phyloP scores from a whole-genome alignment of 2,329 filamentous ascomycete genomes.

The Lithohypha guttulata region DNA sequence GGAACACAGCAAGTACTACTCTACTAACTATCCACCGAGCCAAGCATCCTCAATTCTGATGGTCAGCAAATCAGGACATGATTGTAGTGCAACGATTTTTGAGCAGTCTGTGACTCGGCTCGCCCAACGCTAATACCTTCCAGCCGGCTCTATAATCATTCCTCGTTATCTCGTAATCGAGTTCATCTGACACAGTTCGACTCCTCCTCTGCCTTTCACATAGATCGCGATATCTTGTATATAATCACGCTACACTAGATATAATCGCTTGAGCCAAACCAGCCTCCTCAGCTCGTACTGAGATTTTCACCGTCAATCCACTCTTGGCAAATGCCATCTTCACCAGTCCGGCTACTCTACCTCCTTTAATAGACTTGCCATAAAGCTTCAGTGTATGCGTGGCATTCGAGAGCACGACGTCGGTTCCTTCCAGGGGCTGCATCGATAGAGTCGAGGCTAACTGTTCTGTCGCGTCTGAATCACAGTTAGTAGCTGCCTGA shows the following conservation, averaged over 20 bases:
- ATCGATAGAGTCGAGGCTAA: constrained; percentile 76
- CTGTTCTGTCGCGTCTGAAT: constrained; percentile 78
- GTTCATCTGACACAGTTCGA: too few relatives aligned
- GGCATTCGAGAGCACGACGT: constrained; percentile 75
- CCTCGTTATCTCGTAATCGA: too few relatives aligned
- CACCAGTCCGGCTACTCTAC: constrained; percentile 74
- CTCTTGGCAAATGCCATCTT: constrained; percentile 90
- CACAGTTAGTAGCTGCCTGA: constrained; percentile 21
- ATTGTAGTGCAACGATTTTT: too few relatives aligned
- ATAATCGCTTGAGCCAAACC: constrained; percentile 76
- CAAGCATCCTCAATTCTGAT: too few relatives aligned
- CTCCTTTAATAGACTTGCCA: constrained; percentile 86
- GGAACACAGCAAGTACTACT: too few relatives aligned
- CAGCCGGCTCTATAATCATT: too few relatives aligned
- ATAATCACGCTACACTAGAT: constrained; percentile 36
- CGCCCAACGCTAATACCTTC: too few relatives aligned
- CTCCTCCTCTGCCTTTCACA: too few relatives aligned
- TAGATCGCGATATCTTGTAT: too few relatives aligned
- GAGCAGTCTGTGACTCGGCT: too few relatives aligned
- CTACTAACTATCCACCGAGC: too few relatives aligned
- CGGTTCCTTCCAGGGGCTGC: constrained; percentile 87
- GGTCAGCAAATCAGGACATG: too few relatives aligned
- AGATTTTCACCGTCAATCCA: constrained; percentile 92
- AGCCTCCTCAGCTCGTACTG: constrained; percentile 83
- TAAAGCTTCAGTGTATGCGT: constrained; percentile 93